Evolutionary conservation across 2,329 filamentous ascomycete genomes (phyloP).

Genomic region (Fonsecaea pedrosoi): DNA sequence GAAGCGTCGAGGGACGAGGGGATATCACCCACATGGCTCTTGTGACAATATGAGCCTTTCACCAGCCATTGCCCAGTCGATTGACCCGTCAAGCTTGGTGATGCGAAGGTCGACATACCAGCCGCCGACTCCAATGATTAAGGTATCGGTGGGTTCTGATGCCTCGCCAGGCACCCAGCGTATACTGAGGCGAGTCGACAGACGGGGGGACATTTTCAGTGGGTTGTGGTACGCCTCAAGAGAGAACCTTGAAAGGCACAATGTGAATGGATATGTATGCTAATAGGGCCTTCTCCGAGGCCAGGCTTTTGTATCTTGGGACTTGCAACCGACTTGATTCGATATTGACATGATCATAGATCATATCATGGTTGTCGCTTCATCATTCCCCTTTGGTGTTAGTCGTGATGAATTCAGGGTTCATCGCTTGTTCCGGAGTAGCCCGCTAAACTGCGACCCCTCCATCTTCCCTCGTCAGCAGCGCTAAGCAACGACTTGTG

Average conservation of each 20-base stretch:
- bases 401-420: not conserved
- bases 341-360: not conserved
- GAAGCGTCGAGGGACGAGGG: not conserved
- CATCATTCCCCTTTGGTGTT: conserved; percentile 21
- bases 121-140: conserved; percentile 51
- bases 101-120: conserved; percentile 55
- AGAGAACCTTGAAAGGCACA: too few species aligned
- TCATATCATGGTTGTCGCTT: conserved; percentile 13
- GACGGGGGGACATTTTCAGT: conserved; percentile 23
- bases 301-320: not conserved
- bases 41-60: conserved; percentile 47
- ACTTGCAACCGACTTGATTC: not conserved
- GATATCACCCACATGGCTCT: conserved; percentile 45
- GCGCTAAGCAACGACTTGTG: not conserved
- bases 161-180: conserved; percentile 52
- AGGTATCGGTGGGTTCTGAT: conserved; percentile 53
- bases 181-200: conserved; percentile 52
- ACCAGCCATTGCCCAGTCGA: conserved; percentile 56
- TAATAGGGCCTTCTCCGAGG: too few species aligned
- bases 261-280: too few species aligned
- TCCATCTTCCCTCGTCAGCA: too few species aligned
- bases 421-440: conserved; percentile 4
- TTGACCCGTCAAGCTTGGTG: conserved; percentile 44
- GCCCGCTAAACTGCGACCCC: not conserved
- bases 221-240: not conserved